Percentiles rank a stretch among this genome's conserved stretches.
phyloP scores from a whole-genome alignment of 768 basidiomycete species.

The Phlegmacium glaucopus region DNA sequence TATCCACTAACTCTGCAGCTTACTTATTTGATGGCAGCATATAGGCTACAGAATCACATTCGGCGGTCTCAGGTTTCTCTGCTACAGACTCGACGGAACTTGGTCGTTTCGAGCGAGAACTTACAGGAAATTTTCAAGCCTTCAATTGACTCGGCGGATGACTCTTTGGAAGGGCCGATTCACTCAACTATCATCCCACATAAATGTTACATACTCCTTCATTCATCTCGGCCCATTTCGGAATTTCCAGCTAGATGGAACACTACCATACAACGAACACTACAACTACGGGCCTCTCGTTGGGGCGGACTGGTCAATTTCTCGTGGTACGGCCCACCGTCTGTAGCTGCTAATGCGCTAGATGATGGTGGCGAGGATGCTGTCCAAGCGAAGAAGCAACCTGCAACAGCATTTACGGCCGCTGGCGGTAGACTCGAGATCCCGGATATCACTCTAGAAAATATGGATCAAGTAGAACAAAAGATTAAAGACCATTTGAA shows the following conservation, averaged over 20 bases:
- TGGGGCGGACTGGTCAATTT: slow-evolving; percentile 65
- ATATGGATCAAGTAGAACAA: slow-evolving; percentile 45
- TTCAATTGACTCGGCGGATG: not conserved
- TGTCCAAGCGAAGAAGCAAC: slow-evolving; percentile 8
- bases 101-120: too few relatives aligned
- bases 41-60: too few relatives aligned
- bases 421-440: slow-evolving; percentile 47
- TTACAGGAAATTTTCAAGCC: too few relatives aligned
- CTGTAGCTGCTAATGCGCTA: not conserved
- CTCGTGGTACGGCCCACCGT: slow-evolving; percentile 39
- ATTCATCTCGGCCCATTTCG: slow-evolving; percentile 44
- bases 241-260: slow-evolving; percentile 44
- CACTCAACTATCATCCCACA: slow-evolving; percentile 55
- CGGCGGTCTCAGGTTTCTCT: too few relatives aligned
- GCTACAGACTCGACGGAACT: too few relatives aligned
- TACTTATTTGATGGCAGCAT: too few relatives aligned
- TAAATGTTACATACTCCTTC: slow-evolving; percentile 52
- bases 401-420: slow-evolving; percentile 51
- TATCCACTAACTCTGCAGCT: too few relatives aligned
- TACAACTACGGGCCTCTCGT: slow-evolving; percentile 40
- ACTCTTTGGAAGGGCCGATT: slow-evolving; percentile 19
- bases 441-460: slow-evolving; percentile 42
- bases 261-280: slow-evolving; percentile 47
- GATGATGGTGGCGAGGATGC: not conserved
- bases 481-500: slow-evolving; percentile 30